Conservation (phyloP, 768 basidiomycete species). For the Daedalea quercina region DNA sequence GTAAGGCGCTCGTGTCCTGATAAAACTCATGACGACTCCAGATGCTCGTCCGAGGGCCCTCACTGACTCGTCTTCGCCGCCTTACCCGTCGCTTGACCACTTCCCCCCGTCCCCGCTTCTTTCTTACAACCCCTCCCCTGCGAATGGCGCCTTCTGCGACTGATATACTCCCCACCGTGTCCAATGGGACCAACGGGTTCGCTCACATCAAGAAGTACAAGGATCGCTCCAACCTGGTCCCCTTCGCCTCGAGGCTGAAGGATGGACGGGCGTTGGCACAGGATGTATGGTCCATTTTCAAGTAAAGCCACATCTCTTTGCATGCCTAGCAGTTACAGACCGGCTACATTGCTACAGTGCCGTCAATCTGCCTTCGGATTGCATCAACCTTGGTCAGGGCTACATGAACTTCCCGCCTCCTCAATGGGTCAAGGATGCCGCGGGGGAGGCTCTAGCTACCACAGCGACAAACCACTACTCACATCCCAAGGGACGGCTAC, state of each 20-base stretch:
- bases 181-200: conserved; percentile 23
- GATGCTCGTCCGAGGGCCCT: neutral
- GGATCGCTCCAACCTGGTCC: conserved; percentile 36
- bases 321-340: no score
- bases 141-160: conserved; percentile 8
- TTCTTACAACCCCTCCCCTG: neutral
- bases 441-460: conserved; percentile 54
- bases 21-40: neutral
- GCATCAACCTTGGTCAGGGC: conserved; percentile 87
- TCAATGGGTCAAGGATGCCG: conserved; percentile 69
- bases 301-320: conserved; percentile 36
- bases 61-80: conserved; percentile 12
- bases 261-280: conserved; percentile 73
- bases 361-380: conserved; percentile 82
- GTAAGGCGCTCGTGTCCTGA: neutral
- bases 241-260: conserved; percentile 64
- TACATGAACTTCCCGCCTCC: conserved; percentile 94
- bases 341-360: conserved; percentile 44
- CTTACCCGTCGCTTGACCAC: conserved; percentile 2
- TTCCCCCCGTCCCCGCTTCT: neutral
- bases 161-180: neutral
- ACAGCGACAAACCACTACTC: conserved; percentile 81
- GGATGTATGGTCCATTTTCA: conserved; percentile 92
- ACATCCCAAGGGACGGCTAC: conserved; percentile 82
- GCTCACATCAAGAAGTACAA: conserved; percentile 5